These are phyloP conservation scores for Oryza longistaminata DNA, from an alignment of 176 grass and related monocot species.

Conservation along the genomic window DNA sequence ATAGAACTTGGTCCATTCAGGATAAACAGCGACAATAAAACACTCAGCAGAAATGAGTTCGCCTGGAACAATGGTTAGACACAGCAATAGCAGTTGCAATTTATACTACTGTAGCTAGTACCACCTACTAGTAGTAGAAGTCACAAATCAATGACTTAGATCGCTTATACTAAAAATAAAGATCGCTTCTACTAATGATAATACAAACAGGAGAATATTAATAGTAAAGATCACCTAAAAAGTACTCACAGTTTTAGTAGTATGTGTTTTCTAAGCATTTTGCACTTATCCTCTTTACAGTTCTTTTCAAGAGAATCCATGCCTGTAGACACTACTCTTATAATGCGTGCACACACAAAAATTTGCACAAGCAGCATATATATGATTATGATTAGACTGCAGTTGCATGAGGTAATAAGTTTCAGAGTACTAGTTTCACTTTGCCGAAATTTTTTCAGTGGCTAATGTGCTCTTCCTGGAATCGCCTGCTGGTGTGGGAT, in stretches of 20 bases:
- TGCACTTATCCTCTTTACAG: too few species aligned
- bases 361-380: background rate
- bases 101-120: too few species aligned
- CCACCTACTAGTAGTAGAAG: too few species aligned
- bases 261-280: too few species aligned
- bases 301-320: background rate
- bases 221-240: too few species aligned
- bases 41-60: conserved; percentile 32
- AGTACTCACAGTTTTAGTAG: too few species aligned
- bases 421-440: background rate
- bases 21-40: conserved; percentile 40
- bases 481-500: conserved; percentile 44
- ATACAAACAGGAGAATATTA: too few species aligned
- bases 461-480: conserved; percentile 58
- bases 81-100: background rate
- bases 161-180: too few species aligned
- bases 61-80: conserved; percentile 49
- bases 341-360: background rate
- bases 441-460: conserved; percentile 18
- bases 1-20: conserved; percentile 44
- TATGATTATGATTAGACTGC: too few species aligned
- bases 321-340: background rate
- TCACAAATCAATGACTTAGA: too few species aligned
- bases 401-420: background rate
- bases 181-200: too few species aligned